Evolutionary conservation across 164 flowering plant species (phyloP), one percentile per base, ranked within the genome.

Genomic region (Piper longum): DNA sequence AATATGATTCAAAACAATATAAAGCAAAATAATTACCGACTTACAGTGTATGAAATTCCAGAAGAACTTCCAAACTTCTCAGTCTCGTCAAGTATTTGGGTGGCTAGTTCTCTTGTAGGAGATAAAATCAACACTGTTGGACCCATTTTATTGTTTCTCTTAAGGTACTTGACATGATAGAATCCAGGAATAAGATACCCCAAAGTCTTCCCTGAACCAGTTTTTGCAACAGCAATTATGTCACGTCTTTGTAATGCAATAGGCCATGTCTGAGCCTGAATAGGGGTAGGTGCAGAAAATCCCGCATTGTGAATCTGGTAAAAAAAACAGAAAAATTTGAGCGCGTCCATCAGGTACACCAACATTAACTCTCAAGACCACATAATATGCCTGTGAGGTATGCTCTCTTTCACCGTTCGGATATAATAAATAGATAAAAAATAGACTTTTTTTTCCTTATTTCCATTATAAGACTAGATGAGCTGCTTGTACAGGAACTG

Each of bases 241-340:
- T 89, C 98, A 63, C 87, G 92, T 61, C 75, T 72, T 72, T 81
- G 84, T 17, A 91, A 74, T 66, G 89, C 95, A 72, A 91, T 74
- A 42, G 98, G 96, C 92, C 95, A 88, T 59, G 98, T 82, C 73
- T 89, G 96, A 17, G 96, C 96, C 78, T 91, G 98, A 63, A 91
- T 89, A 64, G 98, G 98, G 63, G 92, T 85, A 36, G 98, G 98
- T 36, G 87, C 75, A 64, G 88, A 71, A 69, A 88, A 91, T 45
- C 98, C 98, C 57, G 98, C 98, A 66, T 69, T 68, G 11, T 69
- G 79, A 67, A 80, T 88, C 96, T 89, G 84, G 73, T 72, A 54
- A 63, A 26, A 48, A 48, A 48, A 48, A 60, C 60, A 58, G 58
- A n/a, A 42, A 65, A 57, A 26, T 57, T 45, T 44, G 55, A 39